phyloP scores from a whole-genome alignment of 371 early-diverging fungal species.

The Amoeboaphelidium protococcarum region DNA sequence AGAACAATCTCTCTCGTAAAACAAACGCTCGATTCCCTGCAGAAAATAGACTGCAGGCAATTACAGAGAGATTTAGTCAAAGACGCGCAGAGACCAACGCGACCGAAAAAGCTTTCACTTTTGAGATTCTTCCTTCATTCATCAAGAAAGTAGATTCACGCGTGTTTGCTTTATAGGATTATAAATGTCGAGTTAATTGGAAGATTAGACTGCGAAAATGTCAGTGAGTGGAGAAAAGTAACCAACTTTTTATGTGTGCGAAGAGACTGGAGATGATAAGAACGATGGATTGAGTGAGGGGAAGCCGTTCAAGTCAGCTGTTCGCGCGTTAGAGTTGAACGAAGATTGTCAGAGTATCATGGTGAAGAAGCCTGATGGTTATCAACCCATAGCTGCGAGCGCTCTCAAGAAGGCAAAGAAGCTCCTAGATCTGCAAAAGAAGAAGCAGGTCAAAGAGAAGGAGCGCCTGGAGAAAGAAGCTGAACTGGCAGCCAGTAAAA shows the following conservation, averaged over 20 bases:
- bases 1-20: too few species aligned
- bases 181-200: too few species aligned
- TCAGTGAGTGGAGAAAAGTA: too few species aligned
- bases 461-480: constrained; percentile 39
- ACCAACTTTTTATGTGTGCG: neutral
- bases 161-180: too few species aligned
- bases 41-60: too few species aligned
- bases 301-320: constrained; percentile 31
- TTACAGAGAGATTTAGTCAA: too few species aligned
- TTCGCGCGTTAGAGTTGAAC: constrained; percentile 22
- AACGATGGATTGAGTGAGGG: constrained; percentile 28
- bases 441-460: constrained; percentile 34
- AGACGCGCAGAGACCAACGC: too few species aligned
- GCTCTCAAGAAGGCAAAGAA: constrained; percentile 63
- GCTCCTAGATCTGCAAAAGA: constrained; percentile 12
- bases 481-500: constrained; percentile 28
- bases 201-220: too few species aligned
- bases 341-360: constrained; percentile 25
- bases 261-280: constrained; percentile 17
- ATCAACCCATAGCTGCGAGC: constrained; percentile 46
- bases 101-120: too few species aligned
- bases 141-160: too few species aligned
- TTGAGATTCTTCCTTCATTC: too few species aligned
- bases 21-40: too few species aligned
- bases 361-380: constrained; percentile 43